Evolutionary conservation across 2,329 filamentous ascomycete species (phyloP).

Genomic region (Diaporthe vaccinii): DNA sequence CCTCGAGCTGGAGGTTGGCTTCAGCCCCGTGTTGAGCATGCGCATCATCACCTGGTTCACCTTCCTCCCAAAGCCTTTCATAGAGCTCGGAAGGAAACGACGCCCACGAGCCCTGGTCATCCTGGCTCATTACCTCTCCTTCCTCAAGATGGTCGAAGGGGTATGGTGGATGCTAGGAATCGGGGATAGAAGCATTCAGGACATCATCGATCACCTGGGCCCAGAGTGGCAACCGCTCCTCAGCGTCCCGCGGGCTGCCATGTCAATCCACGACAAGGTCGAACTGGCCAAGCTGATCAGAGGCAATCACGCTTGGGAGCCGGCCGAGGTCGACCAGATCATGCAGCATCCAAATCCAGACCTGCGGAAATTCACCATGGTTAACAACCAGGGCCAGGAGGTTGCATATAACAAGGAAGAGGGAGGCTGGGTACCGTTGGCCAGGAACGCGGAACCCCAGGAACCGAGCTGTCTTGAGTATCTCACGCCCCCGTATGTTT

Average conservation of each 20-base stretch:
- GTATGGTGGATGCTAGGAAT: constrained; percentile 67
- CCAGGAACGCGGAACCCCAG: background rate
- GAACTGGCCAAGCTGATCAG: constrained; percentile 59
- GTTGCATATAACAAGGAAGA: constrained; percentile 31
- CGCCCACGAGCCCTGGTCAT: constrained; percentile 64
- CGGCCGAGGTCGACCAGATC: constrained; percentile 46
- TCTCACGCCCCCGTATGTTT: constrained; percentile 10
- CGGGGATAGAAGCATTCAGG: constrained; percentile 59
- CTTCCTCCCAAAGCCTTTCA: constrained; percentile 60
- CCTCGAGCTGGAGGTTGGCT: constrained; percentile 59
- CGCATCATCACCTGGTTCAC: constrained; percentile 68
- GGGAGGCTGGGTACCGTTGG: constrained; percentile 20
- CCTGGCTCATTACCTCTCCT: constrained; percentile 65
- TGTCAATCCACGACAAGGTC: constrained; percentile 50
- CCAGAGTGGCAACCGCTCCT: constrained; percentile 58
- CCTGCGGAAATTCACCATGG: constrained; percentile 31
- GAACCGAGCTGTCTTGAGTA: background rate
- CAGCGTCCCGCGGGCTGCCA: constrained; percentile 56
- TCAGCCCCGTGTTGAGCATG: constrained; percentile 60
- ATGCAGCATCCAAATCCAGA: constrained; percentile 24
- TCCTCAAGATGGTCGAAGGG: constrained; percentile 56
- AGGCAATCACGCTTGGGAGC: constrained; percentile 59
- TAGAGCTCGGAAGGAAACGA: constrained; percentile 57
- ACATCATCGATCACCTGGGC: constrained; percentile 58
- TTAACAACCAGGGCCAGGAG: constrained; percentile 41